Evolutionary conservation across 441 rosid species (phyloP), one percentile per base, ranked within the genome.

Genomic region (Isatis lusitanica): DNA sequence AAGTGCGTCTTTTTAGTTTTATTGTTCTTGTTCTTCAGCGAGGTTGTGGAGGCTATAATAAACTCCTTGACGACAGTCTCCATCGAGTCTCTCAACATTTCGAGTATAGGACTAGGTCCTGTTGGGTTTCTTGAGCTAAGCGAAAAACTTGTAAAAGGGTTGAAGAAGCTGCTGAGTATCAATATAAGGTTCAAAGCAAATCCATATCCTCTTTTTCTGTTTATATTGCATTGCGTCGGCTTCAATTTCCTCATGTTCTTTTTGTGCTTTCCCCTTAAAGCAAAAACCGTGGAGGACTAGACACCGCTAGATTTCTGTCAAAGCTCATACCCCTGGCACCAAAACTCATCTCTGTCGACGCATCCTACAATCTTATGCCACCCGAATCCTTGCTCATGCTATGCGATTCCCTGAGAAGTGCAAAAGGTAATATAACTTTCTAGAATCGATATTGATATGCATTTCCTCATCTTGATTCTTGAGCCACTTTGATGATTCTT

Each of bases 281-380:
- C 85, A 90, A 94, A 85, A 94, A 92, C 79, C 94, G 96, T 1
- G 97, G 98, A 57, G 93, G 91, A 64, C 58, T 79, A 51, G 97
- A 85, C 76, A 77, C 91, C 26, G 97, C 92, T 35, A 82, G 79
- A 47, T 94, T 94, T 82, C 73, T 92, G 83, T 85, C 88, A 53
- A 90, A 80, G 80, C 92, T 94, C 67, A 59, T 94, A 35, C 60
- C 80, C 13, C 50, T 68, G 21, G 88, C 98, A 74, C 90, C 95
- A 21, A 75, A 78, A 50, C 93, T 94, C 21, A 63, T 80, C 63
- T 71, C 79, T 50, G 77, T 89, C 30, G 76, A 89, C 63, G 89
- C 96, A 51, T 77, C 93, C 13, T 88, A 83, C 79, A 92, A 94
- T 85, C 84, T 92, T 16, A 89, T 94, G 92, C 94, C 95, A 61